Evolutionary conservation across 2,329 filamentous ascomycete genomes (phyloP).

Genomic region (Talaromyces sp.): DNA sequence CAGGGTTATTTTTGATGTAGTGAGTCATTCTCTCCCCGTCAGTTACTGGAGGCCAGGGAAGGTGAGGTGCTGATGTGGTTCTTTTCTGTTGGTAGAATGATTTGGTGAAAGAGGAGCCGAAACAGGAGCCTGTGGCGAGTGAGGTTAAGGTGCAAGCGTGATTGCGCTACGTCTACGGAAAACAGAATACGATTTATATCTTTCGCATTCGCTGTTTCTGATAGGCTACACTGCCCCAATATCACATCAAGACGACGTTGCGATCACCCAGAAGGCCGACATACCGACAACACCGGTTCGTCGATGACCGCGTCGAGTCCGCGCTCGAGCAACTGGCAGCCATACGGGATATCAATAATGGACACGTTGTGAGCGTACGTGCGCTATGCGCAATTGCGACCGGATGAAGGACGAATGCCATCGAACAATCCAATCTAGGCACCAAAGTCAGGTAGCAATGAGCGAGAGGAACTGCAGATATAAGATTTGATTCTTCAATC

Average conservation of each 20-base stretch:
- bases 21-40: conserved; percentile 41
- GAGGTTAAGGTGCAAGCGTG: conserved; percentile 41
- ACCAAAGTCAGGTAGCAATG: neutral
- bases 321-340: neutral
- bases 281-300: neutral
- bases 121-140: conserved; percentile 24
- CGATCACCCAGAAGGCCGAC: neutral
- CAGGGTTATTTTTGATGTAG: conserved; percentile 83
- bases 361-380: too few species aligned
- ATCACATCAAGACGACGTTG: neutral
- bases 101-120: conserved; percentile 12
- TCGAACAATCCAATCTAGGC: neutral
- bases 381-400: neutral
- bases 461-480: neutral
- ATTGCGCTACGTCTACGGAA: conserved; percentile 19
- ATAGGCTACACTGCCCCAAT: neutral
- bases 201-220: neutral
- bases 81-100: conserved; percentile 16
- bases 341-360: neutral
- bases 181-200: neutral
- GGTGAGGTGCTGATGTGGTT: neutral
- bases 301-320: neutral
- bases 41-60: too few species aligned
- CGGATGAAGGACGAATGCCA: neutral
- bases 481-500: neutral